Evolutionary conservation across 2,329 filamentous ascomycete genomes (phyloP).

Genomic region (Pseudogymnoascus sp.): DNA sequence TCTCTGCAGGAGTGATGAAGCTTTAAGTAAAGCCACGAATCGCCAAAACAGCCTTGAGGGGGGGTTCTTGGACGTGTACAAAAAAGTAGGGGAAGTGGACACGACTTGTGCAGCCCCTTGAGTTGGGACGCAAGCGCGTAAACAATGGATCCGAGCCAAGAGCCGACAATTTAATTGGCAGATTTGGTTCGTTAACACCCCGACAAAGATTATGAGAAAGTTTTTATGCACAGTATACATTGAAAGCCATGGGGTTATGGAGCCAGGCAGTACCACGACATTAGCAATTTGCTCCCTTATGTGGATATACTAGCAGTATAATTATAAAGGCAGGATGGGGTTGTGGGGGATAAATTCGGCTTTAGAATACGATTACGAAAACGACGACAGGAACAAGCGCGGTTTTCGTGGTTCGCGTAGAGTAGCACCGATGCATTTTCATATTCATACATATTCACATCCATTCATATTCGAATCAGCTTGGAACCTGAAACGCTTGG

Average conservation of each 20-base stretch:
- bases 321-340: not conserved
- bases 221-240: not conserved
- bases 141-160: constrained; percentile 2
- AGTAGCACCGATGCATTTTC: not conserved
- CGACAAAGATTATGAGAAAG: not conserved
- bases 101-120: constrained; percentile 4
- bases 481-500: not conserved
- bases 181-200: not conserved
- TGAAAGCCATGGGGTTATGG: not conserved
- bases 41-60: not conserved
- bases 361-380: not conserved
- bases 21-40: constrained; percentile 6
- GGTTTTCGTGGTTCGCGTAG: not conserved
- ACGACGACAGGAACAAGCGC: not conserved
- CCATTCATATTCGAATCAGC: not conserved
- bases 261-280: not conserved
- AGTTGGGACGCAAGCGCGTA: not conserved
- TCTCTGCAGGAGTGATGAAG: constrained; percentile 5
- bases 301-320: not conserved
- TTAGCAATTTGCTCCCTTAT: not conserved
- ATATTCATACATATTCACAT: not conserved
- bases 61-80: constrained; percentile 6
- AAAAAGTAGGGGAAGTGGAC: constrained; percentile 8
- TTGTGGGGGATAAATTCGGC: not conserved
- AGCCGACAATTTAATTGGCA: not conserved